These are phyloP conservation scores for Lepraria neglecta DNA, from an alignment of 495 filamentous ascomycete genomes.

Conservation along the genomic window DNA sequence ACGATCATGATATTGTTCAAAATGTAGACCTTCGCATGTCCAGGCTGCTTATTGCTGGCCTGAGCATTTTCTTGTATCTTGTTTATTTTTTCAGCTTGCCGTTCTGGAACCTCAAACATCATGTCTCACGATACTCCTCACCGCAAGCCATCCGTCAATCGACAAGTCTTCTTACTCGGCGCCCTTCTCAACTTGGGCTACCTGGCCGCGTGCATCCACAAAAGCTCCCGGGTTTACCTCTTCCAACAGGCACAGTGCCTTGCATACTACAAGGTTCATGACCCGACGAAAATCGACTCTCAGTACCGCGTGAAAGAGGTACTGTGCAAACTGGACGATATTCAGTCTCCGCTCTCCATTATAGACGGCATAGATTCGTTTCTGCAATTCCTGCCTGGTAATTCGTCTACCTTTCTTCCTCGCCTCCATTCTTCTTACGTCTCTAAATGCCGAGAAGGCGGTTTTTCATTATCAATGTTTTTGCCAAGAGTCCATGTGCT, in stretches of 20 bases:
- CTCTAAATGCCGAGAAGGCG: background rate
- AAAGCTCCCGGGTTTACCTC: conserved; percentile 20
- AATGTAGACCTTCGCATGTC: background rate
- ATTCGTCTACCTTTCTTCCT: background rate
- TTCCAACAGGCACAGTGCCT: conserved; percentile 20
- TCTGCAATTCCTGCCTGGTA: conserved; percentile 17
- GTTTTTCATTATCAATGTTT: background rate
- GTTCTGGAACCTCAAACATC: background rate
- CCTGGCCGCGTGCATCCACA: conserved; percentile 16
- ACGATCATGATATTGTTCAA: background rate
- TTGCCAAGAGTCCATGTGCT: background rate
- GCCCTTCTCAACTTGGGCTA: conserved; percentile 16
- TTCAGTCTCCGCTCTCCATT: conserved; percentile 17
- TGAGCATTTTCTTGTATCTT: background rate
- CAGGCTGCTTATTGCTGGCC: background rate
- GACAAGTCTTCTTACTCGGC: conserved; percentile 10
- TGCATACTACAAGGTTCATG: conserved; percentile 12
- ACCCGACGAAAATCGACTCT: conserved; percentile 14
- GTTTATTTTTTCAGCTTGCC: background rate
- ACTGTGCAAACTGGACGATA: conserved; percentile 15
- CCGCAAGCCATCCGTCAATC: background rate
- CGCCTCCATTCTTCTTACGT: background rate
- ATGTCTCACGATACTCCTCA: background rate
- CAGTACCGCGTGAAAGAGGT: conserved; percentile 12
- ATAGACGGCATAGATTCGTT: conserved; percentile 22